A percentile compares a stretch with the other conserved stretches of the same genome.
phyloP scores from a whole-genome alignment of 345 rosid genomes.

The Gossypium thurberi region DNA sequence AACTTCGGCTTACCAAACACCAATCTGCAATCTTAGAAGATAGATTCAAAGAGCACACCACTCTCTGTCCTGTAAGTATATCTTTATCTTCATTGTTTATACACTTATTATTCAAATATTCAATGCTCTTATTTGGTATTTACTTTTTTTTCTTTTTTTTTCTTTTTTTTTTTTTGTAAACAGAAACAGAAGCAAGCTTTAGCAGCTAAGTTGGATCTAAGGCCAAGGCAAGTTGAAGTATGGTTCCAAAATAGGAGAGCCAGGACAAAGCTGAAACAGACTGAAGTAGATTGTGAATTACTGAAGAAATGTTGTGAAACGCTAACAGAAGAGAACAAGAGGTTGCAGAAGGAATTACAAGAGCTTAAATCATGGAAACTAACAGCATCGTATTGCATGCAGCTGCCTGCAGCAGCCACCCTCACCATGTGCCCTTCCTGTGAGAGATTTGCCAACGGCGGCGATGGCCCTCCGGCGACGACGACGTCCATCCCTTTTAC shows the following conservation, averaged over 20 bases:
- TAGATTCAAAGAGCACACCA: conserved; percentile 37
- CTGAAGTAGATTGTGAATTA: conserved; percentile 52
- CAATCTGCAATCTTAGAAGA: conserved; percentile 43
- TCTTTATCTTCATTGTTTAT: neutral
- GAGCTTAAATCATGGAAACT: conserved; percentile 23
- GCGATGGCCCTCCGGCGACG: neutral
- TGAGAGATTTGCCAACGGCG: conserved; percentile 23
- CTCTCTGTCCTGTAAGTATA: conserved; percentile 50
- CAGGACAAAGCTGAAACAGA: conserved; percentile 61
- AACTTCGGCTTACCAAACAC: conserved; percentile 44
- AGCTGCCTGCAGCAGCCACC: conserved; percentile 23
- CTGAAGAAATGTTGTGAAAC: conserved; percentile 53
- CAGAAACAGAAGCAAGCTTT: conserved; percentile 49
- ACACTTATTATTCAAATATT: neutral
- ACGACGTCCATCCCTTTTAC: neutral
- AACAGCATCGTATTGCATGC: conserved; percentile 16
- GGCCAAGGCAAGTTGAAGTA: conserved; percentile 57
- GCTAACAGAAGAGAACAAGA: conserved; percentile 49
- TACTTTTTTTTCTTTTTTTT: neutral
- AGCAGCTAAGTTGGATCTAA: conserved; percentile 46
- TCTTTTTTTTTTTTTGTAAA: neutral
- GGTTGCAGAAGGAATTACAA: conserved; percentile 49
- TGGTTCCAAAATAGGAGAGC: conserved; percentile 66
- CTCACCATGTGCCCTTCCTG: conserved; percentile 32
- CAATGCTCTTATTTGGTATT: neutral